phyloP scores from a whole-genome alignment of 306 rosid species.

The Quercus berberidifolia region DNA sequence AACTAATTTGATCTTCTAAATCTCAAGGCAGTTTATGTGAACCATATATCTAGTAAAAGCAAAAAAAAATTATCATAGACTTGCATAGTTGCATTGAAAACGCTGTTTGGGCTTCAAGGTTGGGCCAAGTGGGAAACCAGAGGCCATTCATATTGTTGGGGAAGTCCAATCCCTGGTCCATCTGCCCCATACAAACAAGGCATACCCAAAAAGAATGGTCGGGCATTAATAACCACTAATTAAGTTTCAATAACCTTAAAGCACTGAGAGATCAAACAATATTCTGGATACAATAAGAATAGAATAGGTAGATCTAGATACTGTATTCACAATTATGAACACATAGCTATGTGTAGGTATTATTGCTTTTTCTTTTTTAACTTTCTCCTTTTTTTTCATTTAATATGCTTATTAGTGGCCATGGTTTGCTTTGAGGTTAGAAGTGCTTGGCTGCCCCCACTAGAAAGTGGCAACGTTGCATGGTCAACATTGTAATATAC shows the following conservation, averaged over 20 bases:
- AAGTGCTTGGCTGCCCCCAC: constrained; percentile 2
- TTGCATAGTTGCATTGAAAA: too few species aligned
- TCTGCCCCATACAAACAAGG: too few species aligned
- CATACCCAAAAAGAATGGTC: too few species aligned
- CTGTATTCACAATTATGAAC: too few species aligned
- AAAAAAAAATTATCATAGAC: too few species aligned
- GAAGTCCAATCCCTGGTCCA: too few species aligned
- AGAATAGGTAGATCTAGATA: too few species aligned
- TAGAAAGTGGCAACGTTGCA: neutral
- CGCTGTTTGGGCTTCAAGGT: constrained; percentile 15
- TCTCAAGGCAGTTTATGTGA: neutral
- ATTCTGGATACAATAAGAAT: neutral
- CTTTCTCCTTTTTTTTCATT: too few species aligned
- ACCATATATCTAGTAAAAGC: neutral
- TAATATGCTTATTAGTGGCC: too few species aligned
- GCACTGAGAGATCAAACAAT: constrained; percentile 16
- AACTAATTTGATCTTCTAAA: neutral
- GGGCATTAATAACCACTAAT: too few species aligned
- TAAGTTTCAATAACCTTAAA: neutral
- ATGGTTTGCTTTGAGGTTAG: neutral
- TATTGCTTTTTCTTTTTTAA: too few species aligned
- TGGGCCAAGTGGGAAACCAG: constrained; percentile 18
- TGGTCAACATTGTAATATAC: neutral
- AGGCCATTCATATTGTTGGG: neutral
- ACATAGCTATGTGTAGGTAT: too few species aligned